phyloP scores from a whole-genome alignment of 2,329 filamentous ascomycete species.

The Bisporella sp. region DNA sequence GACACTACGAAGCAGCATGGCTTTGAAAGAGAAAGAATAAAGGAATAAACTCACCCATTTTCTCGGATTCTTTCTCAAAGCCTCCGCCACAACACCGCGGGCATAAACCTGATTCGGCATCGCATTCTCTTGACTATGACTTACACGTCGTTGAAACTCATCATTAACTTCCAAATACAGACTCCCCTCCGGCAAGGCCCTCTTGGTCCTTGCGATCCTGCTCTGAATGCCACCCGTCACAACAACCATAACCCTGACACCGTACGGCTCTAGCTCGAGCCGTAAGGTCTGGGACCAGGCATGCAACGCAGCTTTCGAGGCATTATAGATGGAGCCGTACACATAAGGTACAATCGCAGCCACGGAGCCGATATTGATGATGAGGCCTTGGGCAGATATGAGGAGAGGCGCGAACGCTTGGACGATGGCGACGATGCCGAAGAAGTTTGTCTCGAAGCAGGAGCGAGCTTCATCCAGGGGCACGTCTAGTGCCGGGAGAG shows the following conservation, averaged over 20 bases:
- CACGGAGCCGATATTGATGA: slow-evolving; percentile 22
- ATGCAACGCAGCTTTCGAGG: slow-evolving; percentile 68
- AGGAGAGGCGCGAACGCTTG: slow-evolving; percentile 30
- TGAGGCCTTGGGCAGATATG: slow-evolving; percentile 21
- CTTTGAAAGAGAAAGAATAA: too few relatives aligned
- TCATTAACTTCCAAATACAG: slow-evolving; percentile 18
- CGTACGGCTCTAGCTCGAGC: slow-evolving; percentile 22
- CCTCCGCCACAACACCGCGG: slow-evolving; percentile 18
- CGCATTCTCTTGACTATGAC: slow-evolving; percentile 19
- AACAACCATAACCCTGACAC: slow-evolving; percentile 20
- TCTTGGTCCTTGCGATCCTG: slow-evolving; percentile 13
- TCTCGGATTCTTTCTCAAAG: slow-evolving; percentile 13
- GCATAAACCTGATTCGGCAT: slow-evolving; percentile 20
- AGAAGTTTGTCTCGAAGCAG: slow-evolving; percentile 33
- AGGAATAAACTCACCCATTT: slow-evolving; percentile 8
- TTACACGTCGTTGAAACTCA: slow-evolving; percentile 14
- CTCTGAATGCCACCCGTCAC: slow-evolving; percentile 20
- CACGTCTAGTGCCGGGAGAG: slow-evolving; percentile 26
- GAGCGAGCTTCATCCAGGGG: slow-evolving; percentile 23
- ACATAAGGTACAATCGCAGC: slow-evolving; percentile 71
- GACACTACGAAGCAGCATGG: too few relatives aligned
- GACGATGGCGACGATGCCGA: slow-evolving; percentile 37
- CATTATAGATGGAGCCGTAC: slow-evolving; percentile 85
- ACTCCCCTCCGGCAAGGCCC: slow-evolving; percentile 10
- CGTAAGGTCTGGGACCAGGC: slow-evolving; percentile 17